Conservation (phyloP, 805 yeast genomes). For the Vanderwaltozyma tropicalis region DNA sequence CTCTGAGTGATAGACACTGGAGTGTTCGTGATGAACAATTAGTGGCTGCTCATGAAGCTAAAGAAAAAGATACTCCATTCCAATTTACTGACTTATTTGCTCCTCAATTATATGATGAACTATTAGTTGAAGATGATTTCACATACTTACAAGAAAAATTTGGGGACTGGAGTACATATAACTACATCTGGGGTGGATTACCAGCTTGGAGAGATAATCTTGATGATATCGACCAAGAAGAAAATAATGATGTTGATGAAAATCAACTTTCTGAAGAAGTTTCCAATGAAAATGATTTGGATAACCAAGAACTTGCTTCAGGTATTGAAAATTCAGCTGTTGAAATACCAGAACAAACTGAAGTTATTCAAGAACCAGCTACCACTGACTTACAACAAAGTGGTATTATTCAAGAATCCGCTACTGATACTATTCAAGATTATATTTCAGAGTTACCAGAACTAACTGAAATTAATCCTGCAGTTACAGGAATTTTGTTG, state of each 20-base stretch:
- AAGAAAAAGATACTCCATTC: constrained; percentile 1
- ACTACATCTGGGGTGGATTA: constrained; percentile 17
- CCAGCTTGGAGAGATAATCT: constrained; percentile 3
- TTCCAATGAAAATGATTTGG: too few relatives aligned
- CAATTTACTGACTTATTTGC: constrained; percentile 1
- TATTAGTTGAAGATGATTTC: constrained; percentile 43
- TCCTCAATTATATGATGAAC: constrained; percentile 14
- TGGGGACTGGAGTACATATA: constrained; percentile 12
- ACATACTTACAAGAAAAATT: constrained; percentile 13
- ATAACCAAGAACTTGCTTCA: too few relatives aligned
- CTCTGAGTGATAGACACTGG: constrained; percentile 35
- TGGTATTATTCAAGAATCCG: too few relatives aligned
- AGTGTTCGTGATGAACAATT: constrained; percentile 38
- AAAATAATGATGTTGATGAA: background rate
- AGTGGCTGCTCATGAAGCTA: background rate
- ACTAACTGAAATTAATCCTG: too few relatives aligned
- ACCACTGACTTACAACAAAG: too few relatives aligned
- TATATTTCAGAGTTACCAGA: too few relatives aligned
- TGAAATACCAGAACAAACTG: too few relatives aligned
- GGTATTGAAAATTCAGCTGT: too few relatives aligned
- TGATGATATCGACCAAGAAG: background rate
- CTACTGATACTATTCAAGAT: too few relatives aligned
- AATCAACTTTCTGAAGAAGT: too few relatives aligned
- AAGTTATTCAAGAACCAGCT: too few relatives aligned
- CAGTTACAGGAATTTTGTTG: too few relatives aligned